These are phyloP conservation scores for Spathaspora sp. DNA, from an alignment of 805 yeast species.

Conservation along the genomic window DNA sequence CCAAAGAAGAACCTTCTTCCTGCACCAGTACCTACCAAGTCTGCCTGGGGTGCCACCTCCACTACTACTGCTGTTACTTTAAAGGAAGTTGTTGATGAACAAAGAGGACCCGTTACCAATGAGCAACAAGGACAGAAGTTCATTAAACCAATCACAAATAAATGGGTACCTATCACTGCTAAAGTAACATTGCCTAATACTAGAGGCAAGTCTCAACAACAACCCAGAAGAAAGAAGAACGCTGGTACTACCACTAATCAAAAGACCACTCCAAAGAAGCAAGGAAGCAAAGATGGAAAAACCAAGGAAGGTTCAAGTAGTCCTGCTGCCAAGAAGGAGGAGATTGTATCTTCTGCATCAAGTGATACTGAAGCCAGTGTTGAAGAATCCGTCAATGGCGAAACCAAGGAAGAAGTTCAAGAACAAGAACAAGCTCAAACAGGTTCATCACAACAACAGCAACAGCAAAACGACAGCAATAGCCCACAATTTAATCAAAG, in stretches of 20 bases:
- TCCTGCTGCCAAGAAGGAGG: background rate
- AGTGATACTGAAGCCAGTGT: conserved; percentile 1
- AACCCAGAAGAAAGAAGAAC: conserved; percentile 26
- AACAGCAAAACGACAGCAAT: conserved; percentile 1
- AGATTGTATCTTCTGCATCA: conserved; percentile 2
- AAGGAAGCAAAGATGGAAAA: conserved; percentile 3
- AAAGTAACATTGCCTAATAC: conserved; percentile 38
- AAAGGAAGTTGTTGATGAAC: conserved; percentile 28
- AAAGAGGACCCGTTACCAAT: conserved; percentile 44
- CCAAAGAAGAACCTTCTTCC: conserved; percentile 35
- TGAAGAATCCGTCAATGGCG: conserved; percentile 1
- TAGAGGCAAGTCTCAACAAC: conserved; percentile 21
- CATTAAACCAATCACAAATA: conserved; percentile 38
- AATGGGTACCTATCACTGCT: conserved; percentile 44
- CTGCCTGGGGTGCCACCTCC: conserved; percentile 37
- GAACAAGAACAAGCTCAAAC: conserved; percentile 3
- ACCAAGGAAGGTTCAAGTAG: conserved; percentile 1
- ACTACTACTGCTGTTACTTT: conserved; percentile 10
- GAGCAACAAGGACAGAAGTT: conserved; percentile 26
- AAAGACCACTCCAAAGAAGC: conserved; percentile 5
- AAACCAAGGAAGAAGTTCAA: conserved; percentile 1
- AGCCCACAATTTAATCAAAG: conserved; percentile 4
- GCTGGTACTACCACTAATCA: conserved; percentile 5
- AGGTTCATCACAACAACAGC: conserved; percentile 3
- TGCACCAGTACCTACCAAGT: conserved; percentile 42